Evolutionary conservation across 495 filamentous ascomycete genomes (phyloP).

Genomic region (Aspergillus wentii): DNA sequence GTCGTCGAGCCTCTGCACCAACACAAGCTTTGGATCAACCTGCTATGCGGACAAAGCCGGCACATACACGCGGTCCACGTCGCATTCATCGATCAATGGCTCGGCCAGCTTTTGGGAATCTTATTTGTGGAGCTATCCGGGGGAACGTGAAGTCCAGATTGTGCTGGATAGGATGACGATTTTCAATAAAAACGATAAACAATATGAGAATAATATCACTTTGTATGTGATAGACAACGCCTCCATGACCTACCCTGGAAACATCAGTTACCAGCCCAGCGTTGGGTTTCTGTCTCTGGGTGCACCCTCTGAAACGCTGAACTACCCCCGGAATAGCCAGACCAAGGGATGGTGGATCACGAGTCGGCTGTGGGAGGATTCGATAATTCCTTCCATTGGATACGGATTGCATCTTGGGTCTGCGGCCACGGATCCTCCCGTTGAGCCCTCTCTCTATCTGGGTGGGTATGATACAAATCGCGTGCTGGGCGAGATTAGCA

Average conservation of each 20-base stretch:
- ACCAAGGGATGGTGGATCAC: neutral
- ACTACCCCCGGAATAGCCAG: neutral
- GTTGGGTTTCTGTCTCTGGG: neutral
- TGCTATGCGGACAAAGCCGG: neutral
- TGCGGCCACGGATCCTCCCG: neutral
- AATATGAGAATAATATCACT: neutral
- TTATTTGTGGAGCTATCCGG: neutral
- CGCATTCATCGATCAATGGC: neutral
- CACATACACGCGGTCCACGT: neutral
- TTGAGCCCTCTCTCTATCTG: neutral
- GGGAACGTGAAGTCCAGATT: neutral
- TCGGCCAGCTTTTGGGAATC: neutral
- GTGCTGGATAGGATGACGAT: neutral
- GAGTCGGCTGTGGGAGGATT: neutral
- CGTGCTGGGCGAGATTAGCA: neutral
- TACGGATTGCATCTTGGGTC: neutral
- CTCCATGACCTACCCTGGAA: neutral
- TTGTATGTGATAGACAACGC: neutral
- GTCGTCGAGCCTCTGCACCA: neutral
- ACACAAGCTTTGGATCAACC: neutral
- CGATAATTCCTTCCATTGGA: neutral
- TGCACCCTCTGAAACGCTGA: neutral
- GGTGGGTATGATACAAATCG: neutral
- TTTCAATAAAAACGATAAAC: neutral
- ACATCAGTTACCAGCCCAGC: neutral